Evolutionary conservation across 371 early-diverging fungal genomes (phyloP), one percentile per base, ranked within the genome.

Genomic region (Blastocladiella emersonii): DNA sequence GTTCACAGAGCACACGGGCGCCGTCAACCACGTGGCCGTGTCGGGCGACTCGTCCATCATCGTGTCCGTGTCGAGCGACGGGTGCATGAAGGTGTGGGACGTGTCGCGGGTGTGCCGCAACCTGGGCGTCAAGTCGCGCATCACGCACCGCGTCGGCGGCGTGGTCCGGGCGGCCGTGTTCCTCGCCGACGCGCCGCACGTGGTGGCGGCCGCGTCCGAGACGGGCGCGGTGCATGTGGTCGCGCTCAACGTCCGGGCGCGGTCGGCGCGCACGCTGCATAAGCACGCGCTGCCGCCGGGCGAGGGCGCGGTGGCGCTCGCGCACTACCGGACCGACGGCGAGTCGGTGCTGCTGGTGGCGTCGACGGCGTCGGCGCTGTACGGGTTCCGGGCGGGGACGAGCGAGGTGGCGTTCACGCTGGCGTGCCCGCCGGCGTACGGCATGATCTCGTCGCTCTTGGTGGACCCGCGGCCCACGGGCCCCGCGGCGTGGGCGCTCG

Each of bases 1-100:
- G 61, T 76, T 92, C 34, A 77, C 83, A 2, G 94, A 94, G 64
- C 96, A 95, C 71, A 82, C 81, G 30, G 90, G 80, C 6, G 70
- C 88, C 1, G 77, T 94, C 21, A 90, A 87, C 62, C 82, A 85
- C 55, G 67, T 93, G 1, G 77, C 75, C 3, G 78, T 90, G 5
- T 78, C 90, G 12, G 1, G 13, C 32, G 79, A 78, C 63, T 57
- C 69, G 25, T 63, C 70, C n/a, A 55, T 80, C 32, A 60, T 79
- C 3, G 67, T 76, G 7, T 73, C 74, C 1, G 80, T 77, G 43
- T 70, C 72, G 41, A 78, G 76, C 63, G 81, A 80, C 64, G 74
- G 75, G 55, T 76, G 76, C 1, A 69, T 80, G 36, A 76, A 74
- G 61, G 67, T 79, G 5, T 80, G 81, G 81, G 81, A 80, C 62